Conservation (phyloP, 805 yeast species). For the Metschnikowia bowlesiae region DNA sequence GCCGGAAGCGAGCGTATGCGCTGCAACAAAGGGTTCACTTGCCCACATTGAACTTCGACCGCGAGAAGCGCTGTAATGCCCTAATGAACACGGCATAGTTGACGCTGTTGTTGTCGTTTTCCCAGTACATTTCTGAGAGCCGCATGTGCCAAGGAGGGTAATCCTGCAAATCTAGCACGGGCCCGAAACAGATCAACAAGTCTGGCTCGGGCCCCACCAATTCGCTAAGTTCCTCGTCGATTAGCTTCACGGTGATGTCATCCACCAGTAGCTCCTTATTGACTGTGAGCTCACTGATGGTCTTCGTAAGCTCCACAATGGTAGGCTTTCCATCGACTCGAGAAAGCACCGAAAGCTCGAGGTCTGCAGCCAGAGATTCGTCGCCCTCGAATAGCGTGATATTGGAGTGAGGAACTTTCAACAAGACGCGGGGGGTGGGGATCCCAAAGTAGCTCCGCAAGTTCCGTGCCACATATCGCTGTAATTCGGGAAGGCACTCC, state of each 20-base stretch:
- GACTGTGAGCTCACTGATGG: slow-evolving; percentile 72
- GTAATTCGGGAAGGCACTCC: slow-evolving; percentile 42
- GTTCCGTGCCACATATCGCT: slow-evolving; percentile 52
- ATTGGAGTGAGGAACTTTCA: slow-evolving; percentile 67
- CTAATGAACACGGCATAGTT: slow-evolving; percentile 78
- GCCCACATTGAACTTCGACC: slow-evolving; percentile 85
- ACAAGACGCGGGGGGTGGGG: slow-evolving; percentile 56
- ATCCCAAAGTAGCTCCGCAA: slow-evolving; percentile 73
- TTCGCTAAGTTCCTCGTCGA: slow-evolving; percentile 69
- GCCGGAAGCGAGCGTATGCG: neutral
- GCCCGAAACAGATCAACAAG: slow-evolving; percentile 75
- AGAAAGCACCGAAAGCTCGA: slow-evolving; percentile 65
- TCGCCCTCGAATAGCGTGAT: slow-evolving; percentile 29
- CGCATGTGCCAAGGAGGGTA: slow-evolving; percentile 98
- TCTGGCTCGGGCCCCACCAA: slow-evolving; percentile 93
- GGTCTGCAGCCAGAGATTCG: slow-evolving; percentile 34
- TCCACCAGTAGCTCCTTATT: slow-evolving; percentile 54
- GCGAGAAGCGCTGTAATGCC: slow-evolving; percentile 69
- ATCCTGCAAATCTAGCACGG: slow-evolving; percentile 84
- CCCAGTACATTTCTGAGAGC: slow-evolving; percentile 86
- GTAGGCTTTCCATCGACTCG: slow-evolving; percentile 85
- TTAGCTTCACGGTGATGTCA: slow-evolving; percentile 69
- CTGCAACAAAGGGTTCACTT: slow-evolving; percentile 37
- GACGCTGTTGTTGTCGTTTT: slow-evolving; percentile 76
- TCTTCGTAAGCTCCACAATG: slow-evolving; percentile 80